These are phyloP conservation scores for Rhodotorula babjevae DNA, from an alignment of 768 basidiomycete genomes.

Conservation along the genomic window DNA sequence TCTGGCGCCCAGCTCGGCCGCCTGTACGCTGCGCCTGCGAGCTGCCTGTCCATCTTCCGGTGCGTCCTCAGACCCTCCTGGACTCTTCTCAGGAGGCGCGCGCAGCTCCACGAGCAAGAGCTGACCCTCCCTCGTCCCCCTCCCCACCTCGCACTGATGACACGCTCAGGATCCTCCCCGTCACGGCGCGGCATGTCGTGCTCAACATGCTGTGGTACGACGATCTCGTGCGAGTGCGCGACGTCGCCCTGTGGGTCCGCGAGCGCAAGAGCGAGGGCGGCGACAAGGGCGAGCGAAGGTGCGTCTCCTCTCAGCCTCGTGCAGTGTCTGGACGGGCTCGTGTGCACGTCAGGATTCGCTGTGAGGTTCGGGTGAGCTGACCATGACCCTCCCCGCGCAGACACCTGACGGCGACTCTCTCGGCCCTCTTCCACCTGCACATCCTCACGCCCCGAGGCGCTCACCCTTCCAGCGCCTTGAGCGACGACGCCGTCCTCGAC, in stretches of 20 bases:
- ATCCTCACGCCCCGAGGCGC: conserved; percentile 54
- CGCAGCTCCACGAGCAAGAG: background rate
- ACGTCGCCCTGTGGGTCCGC: conserved; percentile 68
- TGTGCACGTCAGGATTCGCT: too few relatives aligned
- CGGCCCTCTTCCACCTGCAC: conserved; percentile 62
- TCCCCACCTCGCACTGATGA: background rate
- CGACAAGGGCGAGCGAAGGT: conserved; percentile 29
- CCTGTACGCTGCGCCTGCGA: conserved; percentile 77
- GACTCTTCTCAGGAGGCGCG: too few relatives aligned
- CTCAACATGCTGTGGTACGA: conserved; percentile 89
- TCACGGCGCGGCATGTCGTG: conserved; percentile 75
- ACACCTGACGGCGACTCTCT: conserved; percentile 64
- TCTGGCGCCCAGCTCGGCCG: conserved; percentile 71
- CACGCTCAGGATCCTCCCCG: conserved; percentile 60
- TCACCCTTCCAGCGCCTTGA: background rate
- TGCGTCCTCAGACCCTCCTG: conserved; percentile 47
- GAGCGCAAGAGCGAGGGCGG: conserved; percentile 41
- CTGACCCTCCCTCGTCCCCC: background rate
- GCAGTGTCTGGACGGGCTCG: too few relatives aligned
- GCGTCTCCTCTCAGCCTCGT: background rate
- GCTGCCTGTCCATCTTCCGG: conserved; percentile 87
- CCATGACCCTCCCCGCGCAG: background rate
- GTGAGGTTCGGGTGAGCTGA: too few relatives aligned
- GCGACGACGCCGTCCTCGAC: conserved; percentile 9
- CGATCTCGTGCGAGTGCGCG: conserved; percentile 60